These are phyloP conservation scores for Pythium dissotocum DNA, from an alignment of 352 stramenopile species.

Conservation along the genomic window DNA sequence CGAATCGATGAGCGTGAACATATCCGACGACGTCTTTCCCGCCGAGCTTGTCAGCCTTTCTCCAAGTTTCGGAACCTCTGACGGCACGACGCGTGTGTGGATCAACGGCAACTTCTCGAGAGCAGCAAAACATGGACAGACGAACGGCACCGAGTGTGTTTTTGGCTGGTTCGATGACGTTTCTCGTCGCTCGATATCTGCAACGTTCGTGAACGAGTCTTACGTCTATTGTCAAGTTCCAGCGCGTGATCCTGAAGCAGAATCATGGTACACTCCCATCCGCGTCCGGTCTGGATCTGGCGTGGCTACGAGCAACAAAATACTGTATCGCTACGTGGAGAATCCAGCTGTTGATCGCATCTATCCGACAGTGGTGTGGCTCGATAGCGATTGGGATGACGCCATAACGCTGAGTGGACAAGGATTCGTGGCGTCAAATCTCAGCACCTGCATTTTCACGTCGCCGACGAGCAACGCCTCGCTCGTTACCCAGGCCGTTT, in stretches of 20 bases:
- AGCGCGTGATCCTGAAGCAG: conserved; percentile 12
- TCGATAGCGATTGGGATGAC: not conserved
- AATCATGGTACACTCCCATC: conserved; percentile 33
- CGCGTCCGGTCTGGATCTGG: conserved; percentile 26
- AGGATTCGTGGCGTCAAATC: conserved; percentile 8
- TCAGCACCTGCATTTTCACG: conserved; percentile 10
- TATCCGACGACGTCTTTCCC: not conserved
- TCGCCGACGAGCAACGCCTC: not conserved
- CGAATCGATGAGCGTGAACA: not conserved
- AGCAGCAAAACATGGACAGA: not conserved
- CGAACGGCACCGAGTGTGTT: not conserved
- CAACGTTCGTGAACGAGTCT: conserved; percentile 29
- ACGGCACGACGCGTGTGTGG: conserved; percentile 32
- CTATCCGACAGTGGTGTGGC: not conserved
- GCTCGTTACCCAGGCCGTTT: conserved; percentile 1
- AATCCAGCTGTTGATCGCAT: not conserved
- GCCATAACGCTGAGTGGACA: conserved; percentile 5
- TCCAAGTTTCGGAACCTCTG: conserved; percentile 12
- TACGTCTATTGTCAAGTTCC: conserved; percentile 35
- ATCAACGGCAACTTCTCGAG: conserved; percentile 19
- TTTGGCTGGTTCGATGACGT: not conserved
- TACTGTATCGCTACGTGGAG: conserved; percentile 23
- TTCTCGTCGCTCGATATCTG: not conserved
- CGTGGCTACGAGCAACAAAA: conserved; percentile 33
- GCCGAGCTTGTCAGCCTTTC: not conserved